Evolutionary conservation across 176 grass and related monocot genomes (phyloP), one percentile per base, ranked within the genome.

Genomic region (Typha latifolia): DNA sequence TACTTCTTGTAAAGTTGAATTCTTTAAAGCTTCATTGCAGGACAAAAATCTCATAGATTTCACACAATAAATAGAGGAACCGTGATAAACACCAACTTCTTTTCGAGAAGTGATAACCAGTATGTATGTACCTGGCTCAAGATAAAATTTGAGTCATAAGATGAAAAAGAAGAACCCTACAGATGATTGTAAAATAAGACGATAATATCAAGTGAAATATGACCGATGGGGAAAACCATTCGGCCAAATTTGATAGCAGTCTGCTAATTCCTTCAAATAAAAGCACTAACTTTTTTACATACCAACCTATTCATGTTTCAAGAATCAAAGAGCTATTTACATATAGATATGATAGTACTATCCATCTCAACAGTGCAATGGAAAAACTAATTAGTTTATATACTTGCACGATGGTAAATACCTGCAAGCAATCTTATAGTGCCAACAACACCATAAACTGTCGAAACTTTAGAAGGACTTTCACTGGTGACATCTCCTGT

Each of bases 1-100:
- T 92, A 97, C 94, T 79, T 97, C 88, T 70, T 97, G 88, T 50
- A 83, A 51, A 77, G 94, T 97, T 87, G 84, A 92, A 72, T 90
- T 51, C 79, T 75, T 92, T 67, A 89, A 74, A 81, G 88, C 88
- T 64, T 87, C 86, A 21, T 92, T 87, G 77, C 88, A 97, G 79
- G 56, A 80, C 43, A 97, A 82, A 78, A 97, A 86, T 84, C 84
- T 92, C 83, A 92, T 97, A 6, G 85, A 86, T 20, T 78, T 79
- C 31, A 74, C 94, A 80, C 64, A 49, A 72, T 92, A 90, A 66
- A 97, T 68, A 69, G 83, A 53, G 62, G 72, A 86, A 50, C 81
- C 89, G 32, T 69, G 80, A 90, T 90, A 90, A 82, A 69, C 79
- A 7, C 88, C 94, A 76, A 76, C 77, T 64, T 87, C 85, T 62